Percentiles rank a stretch among this genome's conserved stretches.
Evolutionary conservation across 129 eudicot genomes (phyloP).

Genomic region (Escallonia rubra): DNA sequence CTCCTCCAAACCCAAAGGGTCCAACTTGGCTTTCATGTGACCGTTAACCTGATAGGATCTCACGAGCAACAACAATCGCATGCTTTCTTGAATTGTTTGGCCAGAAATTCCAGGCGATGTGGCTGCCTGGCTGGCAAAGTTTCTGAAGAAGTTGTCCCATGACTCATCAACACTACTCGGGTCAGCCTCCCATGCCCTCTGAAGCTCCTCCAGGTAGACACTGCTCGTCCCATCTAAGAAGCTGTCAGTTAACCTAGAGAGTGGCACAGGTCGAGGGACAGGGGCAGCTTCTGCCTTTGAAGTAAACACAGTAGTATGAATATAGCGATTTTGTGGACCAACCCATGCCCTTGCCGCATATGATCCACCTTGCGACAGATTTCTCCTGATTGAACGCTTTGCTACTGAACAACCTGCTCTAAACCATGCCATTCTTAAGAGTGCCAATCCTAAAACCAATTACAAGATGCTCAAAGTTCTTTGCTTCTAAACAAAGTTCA

Average conservation of each 20-base stretch:
- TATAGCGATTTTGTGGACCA: slow-evolving; percentile 33
- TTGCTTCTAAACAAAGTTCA: no score
- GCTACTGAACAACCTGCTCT: slow-evolving; percentile 85
- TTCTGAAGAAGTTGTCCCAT: slow-evolving; percentile 94
- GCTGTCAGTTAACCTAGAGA: slow-evolving; percentile 85
- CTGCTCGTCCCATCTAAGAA: slow-evolving; percentile 97
- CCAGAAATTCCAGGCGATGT: slow-evolving; percentile 95
- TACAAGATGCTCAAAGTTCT: no score
- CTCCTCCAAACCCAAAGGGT: slow-evolving; percentile 74
- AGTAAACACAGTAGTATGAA: slow-evolving; percentile 54
- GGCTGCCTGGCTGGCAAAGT: slow-evolving; percentile 83
- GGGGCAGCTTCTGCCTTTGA: slow-evolving; percentile 84
- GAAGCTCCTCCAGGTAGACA: slow-evolving; percentile 92
- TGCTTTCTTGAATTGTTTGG: slow-evolving; percentile 93
- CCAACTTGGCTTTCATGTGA: slow-evolving; percentile 86
- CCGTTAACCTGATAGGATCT: slow-evolving; percentile 97
- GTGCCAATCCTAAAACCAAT: background rate
- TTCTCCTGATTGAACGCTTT: slow-evolving; percentile 65
- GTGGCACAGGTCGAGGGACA: slow-evolving; percentile 88
- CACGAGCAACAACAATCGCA: slow-evolving; percentile 83
- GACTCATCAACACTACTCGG: slow-evolving; percentile 95
- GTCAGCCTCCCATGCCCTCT: slow-evolving; percentile 96
- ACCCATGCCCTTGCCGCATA: slow-evolving; percentile 45
- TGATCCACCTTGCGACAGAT: slow-evolving; percentile 54
- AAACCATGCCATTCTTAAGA: slow-evolving; percentile 69